phyloP scores from a whole-genome alignment of 441 rosid species.

The Hura crepitans region DNA sequence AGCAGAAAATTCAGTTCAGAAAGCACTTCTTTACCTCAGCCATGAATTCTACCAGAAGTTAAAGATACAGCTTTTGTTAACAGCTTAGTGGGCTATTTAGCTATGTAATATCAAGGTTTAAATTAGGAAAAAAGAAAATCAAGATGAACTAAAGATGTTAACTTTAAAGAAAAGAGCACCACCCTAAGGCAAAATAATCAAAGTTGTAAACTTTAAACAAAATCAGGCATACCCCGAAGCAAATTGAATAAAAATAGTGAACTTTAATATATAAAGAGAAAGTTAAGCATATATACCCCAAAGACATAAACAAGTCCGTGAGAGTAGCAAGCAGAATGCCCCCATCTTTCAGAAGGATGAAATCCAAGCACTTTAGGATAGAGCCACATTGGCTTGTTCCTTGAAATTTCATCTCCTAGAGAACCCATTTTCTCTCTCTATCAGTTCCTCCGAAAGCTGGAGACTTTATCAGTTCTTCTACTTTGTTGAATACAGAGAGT shows the following conservation, averaged over 20 bases:
- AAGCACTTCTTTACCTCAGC: too few species aligned
- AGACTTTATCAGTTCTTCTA: not conserved
- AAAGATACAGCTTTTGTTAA: not conserved
- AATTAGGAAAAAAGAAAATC: not conserved
- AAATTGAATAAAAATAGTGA: not conserved
- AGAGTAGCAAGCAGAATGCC: constrained; percentile 67
- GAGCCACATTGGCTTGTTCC: constrained; percentile 64
- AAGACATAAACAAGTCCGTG: constrained; percentile 54
- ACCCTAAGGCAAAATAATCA: not conserved
- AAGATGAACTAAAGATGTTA: not conserved
- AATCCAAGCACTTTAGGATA: constrained; percentile 54
- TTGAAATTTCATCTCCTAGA: constrained; percentile 37
- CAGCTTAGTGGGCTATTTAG: not conserved
- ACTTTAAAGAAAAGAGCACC: not conserved
- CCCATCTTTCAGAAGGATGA: constrained; percentile 77
- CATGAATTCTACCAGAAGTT: not conserved
- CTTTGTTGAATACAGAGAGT: not conserved
- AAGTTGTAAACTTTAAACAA: not conserved
- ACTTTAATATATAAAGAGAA: not conserved
- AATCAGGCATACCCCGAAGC: too few species aligned
- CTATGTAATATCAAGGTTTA: not conserved
- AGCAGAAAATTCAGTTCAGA: too few species aligned
- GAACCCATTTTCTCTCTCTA: constrained; percentile 36
- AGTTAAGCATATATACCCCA: constrained; percentile 48
- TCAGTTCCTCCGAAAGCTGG: constrained; percentile 4